These are phyloP conservation scores for Coemansia sp. DNA, from an alignment of 192 early-diverging fungal species.

Conservation along the genomic window DNA sequence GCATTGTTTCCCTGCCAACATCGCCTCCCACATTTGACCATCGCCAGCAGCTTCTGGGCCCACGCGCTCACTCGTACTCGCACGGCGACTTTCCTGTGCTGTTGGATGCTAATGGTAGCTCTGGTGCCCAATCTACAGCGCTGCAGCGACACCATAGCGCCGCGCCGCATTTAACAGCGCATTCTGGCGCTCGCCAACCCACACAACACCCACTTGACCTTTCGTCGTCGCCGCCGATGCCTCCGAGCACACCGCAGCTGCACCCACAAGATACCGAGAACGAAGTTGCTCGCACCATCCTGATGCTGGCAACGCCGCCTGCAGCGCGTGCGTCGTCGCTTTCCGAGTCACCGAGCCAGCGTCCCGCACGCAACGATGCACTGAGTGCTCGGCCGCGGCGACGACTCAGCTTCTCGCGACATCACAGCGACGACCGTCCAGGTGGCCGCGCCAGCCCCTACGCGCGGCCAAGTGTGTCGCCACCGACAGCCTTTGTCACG, in stretches of 20 bases:
- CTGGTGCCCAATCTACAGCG: conserved; percentile 5
- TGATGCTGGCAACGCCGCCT: conserved; percentile 44
- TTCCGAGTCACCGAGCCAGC: conserved; percentile 16
- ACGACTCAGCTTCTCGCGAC: conserved; percentile 31
- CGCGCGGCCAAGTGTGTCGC: neutral
- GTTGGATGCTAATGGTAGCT: neutral
- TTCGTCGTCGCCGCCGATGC: conserved; percentile 17
- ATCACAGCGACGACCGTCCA: conserved; percentile 1
- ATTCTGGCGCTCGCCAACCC: neutral
- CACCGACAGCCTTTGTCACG: neutral
- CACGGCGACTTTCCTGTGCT: conserved; percentile 18
- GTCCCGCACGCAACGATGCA: neutral
- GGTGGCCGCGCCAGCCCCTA: conserved; percentile 1
- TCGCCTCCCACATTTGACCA: neutral
- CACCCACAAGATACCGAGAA: conserved; percentile 22
- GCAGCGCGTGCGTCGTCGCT: conserved; percentile 22
- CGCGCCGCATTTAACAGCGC: conserved; percentile 2
- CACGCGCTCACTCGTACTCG: conserved; percentile 30
- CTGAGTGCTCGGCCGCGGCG: conserved; percentile 1
- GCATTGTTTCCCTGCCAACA: conserved; percentile 11
- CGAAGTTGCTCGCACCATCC: conserved; percentile 36
- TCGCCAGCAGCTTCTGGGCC: conserved; percentile 9
- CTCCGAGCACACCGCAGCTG: conserved; percentile 15
- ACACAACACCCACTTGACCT: conserved; percentile 4
- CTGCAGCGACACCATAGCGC: conserved; percentile 14